A percentile compares a stretch with the other conserved stretches of the same genome.
Conservation (phyloP, 2,329 filamentous ascomycete genomes). For the Pseudogymnoascus sp. region DNA sequence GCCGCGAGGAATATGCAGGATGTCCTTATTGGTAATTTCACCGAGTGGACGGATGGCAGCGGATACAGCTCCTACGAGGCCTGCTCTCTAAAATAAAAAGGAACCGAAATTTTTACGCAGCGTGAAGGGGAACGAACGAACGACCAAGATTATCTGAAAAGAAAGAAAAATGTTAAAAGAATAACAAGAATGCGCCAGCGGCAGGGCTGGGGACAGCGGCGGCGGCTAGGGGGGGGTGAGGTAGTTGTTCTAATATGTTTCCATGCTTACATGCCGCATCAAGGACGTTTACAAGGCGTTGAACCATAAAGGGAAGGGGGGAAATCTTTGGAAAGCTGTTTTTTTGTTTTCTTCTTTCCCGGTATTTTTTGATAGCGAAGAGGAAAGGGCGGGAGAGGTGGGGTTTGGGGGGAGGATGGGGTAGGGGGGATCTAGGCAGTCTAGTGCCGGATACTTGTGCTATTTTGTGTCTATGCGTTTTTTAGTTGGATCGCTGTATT, state of each 20-base stretch:
- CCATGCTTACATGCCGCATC: slow-evolving; percentile 6
- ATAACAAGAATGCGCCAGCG: not conserved
- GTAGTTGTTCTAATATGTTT: slow-evolving; percentile 6
- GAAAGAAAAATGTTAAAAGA: not conserved
- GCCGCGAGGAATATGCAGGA: slow-evolving; percentile 28
- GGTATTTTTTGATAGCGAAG: not conserved
- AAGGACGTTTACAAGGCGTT: slow-evolving; percentile 6
- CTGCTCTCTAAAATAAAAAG: not conserved
- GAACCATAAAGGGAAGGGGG: not conserved
- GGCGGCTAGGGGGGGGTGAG: not conserved
- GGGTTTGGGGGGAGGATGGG: not conserved
- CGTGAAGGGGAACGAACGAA: not conserved
- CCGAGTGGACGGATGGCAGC: slow-evolving; percentile 19
- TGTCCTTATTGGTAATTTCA: slow-evolving; percentile 23
- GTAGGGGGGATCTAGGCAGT: not conserved
- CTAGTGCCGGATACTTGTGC: not conserved
- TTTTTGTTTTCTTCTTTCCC: not conserved
- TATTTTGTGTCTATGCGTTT: not conserved
- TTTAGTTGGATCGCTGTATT: not conserved
- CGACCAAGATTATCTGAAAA: not conserved
- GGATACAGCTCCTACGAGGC: slow-evolving; percentile 6
- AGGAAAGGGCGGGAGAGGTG: not conserved
- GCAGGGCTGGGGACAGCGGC: not conserved
- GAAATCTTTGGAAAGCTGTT: not conserved
- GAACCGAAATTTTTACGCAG: not conserved